A percentile compares a stretch with the other conserved stretches of the same genome.
Evolutionary conservation across 768 basidiomycete species (phyloP).

Genomic region (Lactarius hatsudake): DNA sequence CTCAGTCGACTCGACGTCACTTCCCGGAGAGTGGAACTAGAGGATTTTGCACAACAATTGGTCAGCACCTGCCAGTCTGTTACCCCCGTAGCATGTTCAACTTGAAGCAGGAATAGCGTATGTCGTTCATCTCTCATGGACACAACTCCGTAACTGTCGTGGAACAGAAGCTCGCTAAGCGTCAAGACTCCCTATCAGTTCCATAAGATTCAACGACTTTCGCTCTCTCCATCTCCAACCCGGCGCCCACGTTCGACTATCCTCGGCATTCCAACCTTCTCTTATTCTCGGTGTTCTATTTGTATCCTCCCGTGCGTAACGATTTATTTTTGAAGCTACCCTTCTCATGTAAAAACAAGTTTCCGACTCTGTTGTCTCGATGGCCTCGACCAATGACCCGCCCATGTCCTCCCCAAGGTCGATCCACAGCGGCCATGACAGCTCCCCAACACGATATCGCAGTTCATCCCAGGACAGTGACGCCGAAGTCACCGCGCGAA

Average conservation of each 20-base stretch:
- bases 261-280: not conserved
- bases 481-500: constrained; percentile 42
- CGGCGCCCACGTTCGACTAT: not conserved
- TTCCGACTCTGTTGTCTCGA: not conserved
- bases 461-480: constrained; percentile 34
- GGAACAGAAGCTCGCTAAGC: not conserved
- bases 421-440: constrained; percentile 7
- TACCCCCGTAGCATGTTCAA: not conserved
- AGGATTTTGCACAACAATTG: not conserved
- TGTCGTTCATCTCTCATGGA: not conserved
- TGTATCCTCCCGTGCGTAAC: not conserved
- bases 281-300: not conserved
- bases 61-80: not conserved
- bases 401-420: constrained; percentile 18
- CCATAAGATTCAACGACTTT: not conserved
- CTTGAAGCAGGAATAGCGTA: not conserved
- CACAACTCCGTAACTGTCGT: not conserved
- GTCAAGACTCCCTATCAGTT: not conserved
- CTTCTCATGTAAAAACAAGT: not conserved
- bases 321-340: not conserved
- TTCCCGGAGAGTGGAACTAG: not conserved
- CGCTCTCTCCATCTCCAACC: not conserved
- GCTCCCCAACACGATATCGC: constrained; percentile 13
- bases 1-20: not conserved
- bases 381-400: constrained; percentile 11